Base-by-base conservation (phyloP, 495 filamentous ascomycete genomes). In the Aspergillus ostianus region DNA sequence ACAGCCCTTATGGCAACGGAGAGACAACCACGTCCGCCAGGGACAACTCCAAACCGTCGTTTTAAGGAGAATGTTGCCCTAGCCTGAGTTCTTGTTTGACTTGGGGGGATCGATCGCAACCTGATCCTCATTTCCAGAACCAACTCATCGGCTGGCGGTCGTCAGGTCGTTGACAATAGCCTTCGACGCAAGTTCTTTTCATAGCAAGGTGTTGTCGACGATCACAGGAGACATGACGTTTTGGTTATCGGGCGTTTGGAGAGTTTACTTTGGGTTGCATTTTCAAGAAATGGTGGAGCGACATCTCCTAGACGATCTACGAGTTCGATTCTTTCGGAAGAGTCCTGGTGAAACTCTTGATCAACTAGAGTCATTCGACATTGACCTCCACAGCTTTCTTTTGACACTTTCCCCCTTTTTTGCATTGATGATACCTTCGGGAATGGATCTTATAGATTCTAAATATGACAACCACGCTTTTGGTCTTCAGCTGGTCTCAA, bases 191-290 rank as follows among this genome's bases (percentile, higher is more conserved):
- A 7, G 15, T 12, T n/a, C 2, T 9, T 52, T 52, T 29, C 13
- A 4, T 17, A 21, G 41, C 17, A 20, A 51, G 55, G 23, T 51
- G 26, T 57, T 57, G 47, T 12, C 13, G 50, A 52, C 50, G 17
- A 27, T 4, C 15, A 23, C 15, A 12, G 17, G 21, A n/a, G 19
- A 52, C 21, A 20, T 20, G 18, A 20, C 18, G 18, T 6, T 49
- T 6, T 32, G 20, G 44, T 17, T 56, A 21, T 27, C 27, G 26
- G 47, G 55, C 55, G 55, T 57, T 57, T 48, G n/a, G n/a, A n/a
- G n/a, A n/a, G n/a, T n/a, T n/a, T n/a, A n/a, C n/a, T n/a, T n/a
- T n/a, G n/a, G n/a, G n/a, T n/a, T n/a, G n/a, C 13, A 15, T 41
- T 46, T 48, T 20, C 26, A 51, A 51, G 55, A 47, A 44, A 51